Evolutionary conservation across 2,329 filamentous ascomycete genomes (phyloP).

Genomic region (Apiospora phragmitis): DNA sequence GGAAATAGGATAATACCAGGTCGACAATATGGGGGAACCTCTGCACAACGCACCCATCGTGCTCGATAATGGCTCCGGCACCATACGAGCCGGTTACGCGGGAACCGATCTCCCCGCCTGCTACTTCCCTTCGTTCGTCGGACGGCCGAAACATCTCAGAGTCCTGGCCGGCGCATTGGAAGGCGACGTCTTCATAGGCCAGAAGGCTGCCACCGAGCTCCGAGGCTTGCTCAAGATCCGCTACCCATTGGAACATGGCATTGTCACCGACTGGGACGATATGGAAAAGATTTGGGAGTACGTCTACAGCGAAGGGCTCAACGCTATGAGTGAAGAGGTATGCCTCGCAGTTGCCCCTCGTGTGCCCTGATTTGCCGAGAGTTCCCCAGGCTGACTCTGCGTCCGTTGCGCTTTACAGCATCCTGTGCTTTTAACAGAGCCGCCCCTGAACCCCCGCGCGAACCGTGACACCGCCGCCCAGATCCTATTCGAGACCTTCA

Average conservation of each 20-base stretch:
- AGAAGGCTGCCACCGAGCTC: conserved; percentile 82
- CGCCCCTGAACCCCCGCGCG: conserved; percentile 89
- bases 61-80: conserved; percentile 97
- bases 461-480: conserved; percentile 97
- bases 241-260: conserved; percentile 95
- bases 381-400: neutral
- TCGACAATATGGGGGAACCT: conserved; percentile 52
- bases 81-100: conserved; percentile 94
- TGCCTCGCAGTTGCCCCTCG: conserved; percentile 21
- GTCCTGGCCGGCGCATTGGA: conserved; percentile 96
- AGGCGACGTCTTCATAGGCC: conserved; percentile 95
- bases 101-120: conserved; percentile 95
- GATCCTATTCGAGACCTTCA: conserved; percentile 98
- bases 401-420: conserved; percentile 55
- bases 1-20: neutral
- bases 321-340: conserved; percentile 96
- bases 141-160: conserved; percentile 89
- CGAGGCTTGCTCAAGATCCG: conserved; percentile 92
- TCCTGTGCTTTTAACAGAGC: conserved; percentile 93
- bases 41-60: conserved; percentile 98
- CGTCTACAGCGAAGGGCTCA: conserved; percentile 93
- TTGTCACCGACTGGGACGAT: conserved; percentile 99
- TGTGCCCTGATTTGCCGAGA: conserved; percentile 11
- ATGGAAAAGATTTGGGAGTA: conserved; percentile 99
- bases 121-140: conserved; percentile 96